These are phyloP conservation scores for Microbotryum silenes-acaulis DNA, from an alignment of 1,284 basidiomycete genomes.

Conservation along the genomic window DNA sequence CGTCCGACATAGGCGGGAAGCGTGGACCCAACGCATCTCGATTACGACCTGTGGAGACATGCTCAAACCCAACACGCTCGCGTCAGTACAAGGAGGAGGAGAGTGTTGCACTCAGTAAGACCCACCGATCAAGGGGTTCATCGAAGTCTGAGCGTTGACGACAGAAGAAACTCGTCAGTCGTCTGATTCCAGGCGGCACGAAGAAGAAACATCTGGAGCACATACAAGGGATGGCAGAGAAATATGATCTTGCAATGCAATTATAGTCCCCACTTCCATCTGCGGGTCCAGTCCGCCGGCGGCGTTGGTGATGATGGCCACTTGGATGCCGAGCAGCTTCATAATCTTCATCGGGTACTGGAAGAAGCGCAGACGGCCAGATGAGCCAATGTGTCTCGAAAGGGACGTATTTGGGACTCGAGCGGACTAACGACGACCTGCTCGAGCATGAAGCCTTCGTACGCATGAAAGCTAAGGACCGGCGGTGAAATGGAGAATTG, in stretches of 20 bases:
- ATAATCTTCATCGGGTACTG: conserved; percentile 30
- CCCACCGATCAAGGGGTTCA: conserved; percentile 33
- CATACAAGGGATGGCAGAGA: conserved; percentile 29
- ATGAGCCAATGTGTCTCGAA: too few species aligned
- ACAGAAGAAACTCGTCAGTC: background rate
- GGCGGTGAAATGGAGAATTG: too few species aligned
- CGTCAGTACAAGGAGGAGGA: too few species aligned
- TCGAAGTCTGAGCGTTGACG: conserved; percentile 13
- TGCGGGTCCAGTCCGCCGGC: conserved; percentile 33
- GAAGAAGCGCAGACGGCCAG: background rate
- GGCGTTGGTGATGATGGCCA: conserved; percentile 34
- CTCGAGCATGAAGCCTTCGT: conserved; percentile 24
- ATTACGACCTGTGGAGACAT: conserved; percentile 11
- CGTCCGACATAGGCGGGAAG: conserved; percentile 37
- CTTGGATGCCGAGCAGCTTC: conserved; percentile 27
- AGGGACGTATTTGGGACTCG: too few species aligned
- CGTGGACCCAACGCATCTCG: conserved; percentile 33
- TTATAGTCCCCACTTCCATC: conserved; percentile 29
- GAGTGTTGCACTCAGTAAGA: background rate
- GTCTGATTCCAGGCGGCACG: background rate
- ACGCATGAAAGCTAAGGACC: conserved; percentile 12
- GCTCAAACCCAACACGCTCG: too few species aligned
- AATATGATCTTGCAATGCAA: conserved; percentile 32
- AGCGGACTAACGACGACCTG: conserved; percentile 9
- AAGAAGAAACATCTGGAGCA: background rate